Base-by-base conservation (phyloP, 306 rosid species). In the Carpinus fangiana region DNA sequence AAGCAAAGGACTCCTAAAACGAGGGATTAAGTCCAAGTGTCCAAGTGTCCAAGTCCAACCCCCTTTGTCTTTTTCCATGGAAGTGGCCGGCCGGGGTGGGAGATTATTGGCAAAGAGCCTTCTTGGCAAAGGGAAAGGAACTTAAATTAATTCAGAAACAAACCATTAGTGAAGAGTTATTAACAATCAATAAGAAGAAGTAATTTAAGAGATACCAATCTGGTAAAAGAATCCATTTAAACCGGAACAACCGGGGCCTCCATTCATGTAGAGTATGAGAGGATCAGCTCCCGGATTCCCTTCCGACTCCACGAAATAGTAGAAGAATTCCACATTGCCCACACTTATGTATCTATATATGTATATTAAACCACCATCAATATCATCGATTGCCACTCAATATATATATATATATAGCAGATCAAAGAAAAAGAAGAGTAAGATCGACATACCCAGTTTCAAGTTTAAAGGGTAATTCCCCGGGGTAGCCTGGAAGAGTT, bases 191-290 rank as follows among this genome's bases (percentile, higher is more conserved):
- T 2, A 31, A 31, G 34, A 31, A 31, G 34, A 31, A 31, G 34
- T 2, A 31, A 31, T 31, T 31, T 31, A 31, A 31, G 34, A 2
- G 2, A 31, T 67, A 67, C 72, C 72, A 43, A 77, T 77, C 72
- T 77, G 81, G 57, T 68, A 77, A 21, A 77, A 45, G 34, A 77
- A 67, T 54, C 81, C 81, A 11, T 77, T 77, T 23, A 77, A 11
- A 26, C 81, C 81, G 2, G 75, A 68, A 46, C 81, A 77, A 4
- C 81, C 81, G 43, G 81, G 81, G 26, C 81, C 81, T 14, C 81
- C 81, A 67, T 77, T 77, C 16, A 52, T 14, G 74, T 76, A 76
- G 60, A 77, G 81, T 4, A 77, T 31, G 26, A 77, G 28, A 54
- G 81, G 81, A 14, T 77, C 81, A 38, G 69, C 56, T 43, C 34